These are phyloP conservation scores for Irpex sp. DNA, from an alignment of 1,284 basidiomycete species.

Conservation along the genomic window DNA sequence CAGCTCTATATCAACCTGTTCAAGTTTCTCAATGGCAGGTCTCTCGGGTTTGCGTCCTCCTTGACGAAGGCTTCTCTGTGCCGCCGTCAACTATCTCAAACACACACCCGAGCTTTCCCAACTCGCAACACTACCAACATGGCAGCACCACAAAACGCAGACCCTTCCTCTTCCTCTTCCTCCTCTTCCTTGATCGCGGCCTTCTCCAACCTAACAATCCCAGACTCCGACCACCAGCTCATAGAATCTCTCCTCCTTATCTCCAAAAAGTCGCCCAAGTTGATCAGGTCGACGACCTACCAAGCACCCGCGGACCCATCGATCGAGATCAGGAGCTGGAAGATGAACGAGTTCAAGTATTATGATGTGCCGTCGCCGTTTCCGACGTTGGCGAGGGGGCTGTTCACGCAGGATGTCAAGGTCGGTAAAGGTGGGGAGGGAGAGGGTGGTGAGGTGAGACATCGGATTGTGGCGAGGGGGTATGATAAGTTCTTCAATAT, in stretches of 20 bases:
- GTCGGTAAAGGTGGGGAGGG: slow-evolving; percentile 62
- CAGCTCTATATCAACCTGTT: background rate
- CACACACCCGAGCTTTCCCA: background rate
- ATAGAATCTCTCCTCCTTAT: slow-evolving; percentile 47
- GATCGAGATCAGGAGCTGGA: slow-evolving; percentile 78
- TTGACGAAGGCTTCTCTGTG: background rate
- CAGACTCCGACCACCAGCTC: slow-evolving; percentile 52
- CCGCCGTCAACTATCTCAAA: background rate
- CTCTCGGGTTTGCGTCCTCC: background rate
- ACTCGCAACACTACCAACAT: background rate
- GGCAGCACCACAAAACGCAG: background rate
- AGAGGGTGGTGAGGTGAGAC: slow-evolving; percentile 35
- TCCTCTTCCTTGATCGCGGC: background rate
- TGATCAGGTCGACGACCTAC: slow-evolving; percentile 56
- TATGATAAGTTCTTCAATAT: slow-evolving; percentile 99
- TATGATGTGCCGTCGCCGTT: slow-evolving; percentile 86
- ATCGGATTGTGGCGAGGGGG: slow-evolving; percentile 85
- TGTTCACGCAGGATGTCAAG: slow-evolving; percentile 62
- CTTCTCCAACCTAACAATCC: slow-evolving; percentile 14
- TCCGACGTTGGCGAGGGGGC: slow-evolving; percentile 84
- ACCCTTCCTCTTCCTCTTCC: too few species aligned
- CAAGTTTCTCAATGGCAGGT: background rate
- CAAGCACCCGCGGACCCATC: slow-evolving; percentile 48
- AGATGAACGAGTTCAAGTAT: slow-evolving; percentile 95
- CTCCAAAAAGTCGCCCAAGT: slow-evolving; percentile 51